Percentiles rank a stretch among this genome's conserved stretches.
Conservation (phyloP, 257 asterid species). For the Nicotiana attenuata region DNA sequence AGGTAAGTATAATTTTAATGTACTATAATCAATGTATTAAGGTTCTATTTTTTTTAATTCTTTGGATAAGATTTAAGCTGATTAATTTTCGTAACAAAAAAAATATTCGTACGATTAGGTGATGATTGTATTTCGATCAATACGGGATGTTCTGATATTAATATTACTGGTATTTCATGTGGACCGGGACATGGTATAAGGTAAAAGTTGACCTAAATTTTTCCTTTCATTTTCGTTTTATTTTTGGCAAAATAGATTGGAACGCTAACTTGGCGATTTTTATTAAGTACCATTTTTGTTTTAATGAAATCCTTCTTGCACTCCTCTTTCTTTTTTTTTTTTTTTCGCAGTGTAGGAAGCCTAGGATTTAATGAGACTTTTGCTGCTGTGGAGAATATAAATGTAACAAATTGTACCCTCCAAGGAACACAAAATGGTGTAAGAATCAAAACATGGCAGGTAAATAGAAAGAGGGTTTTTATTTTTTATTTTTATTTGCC, state of each 20-base stretch:
- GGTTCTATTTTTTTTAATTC: neutral
- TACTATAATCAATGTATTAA: no score
- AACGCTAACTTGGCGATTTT: no score
- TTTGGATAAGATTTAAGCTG: neutral
- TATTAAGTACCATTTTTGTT: no score
- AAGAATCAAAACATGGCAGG: constrained; percentile 68
- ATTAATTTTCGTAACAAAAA: no score
- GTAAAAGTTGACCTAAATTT: constrained; percentile 13
- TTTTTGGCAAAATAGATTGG: no score
- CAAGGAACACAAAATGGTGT: constrained; percentile 37
- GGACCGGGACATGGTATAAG: constrained; percentile 67
- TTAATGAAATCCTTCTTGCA: no score
- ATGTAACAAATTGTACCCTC: constrained; percentile 34
- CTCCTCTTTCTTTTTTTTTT: neutral
- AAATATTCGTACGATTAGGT: constrained; percentile 18
- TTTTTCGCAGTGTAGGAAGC: constrained; percentile 39
- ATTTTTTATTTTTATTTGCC: no score
- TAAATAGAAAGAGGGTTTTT: neutral
- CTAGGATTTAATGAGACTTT: constrained; percentile 30
- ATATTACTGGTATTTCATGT: constrained; percentile 35
- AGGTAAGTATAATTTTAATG: neutral
- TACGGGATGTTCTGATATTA: constrained; percentile 33
- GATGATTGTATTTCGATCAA: constrained; percentile 54
- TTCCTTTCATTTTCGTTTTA: neutral
- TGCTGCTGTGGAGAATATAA: constrained; percentile 35